phyloP scores from a whole-genome alignment of 2,329 filamentous ascomycete genomes.

The Xylariales sp. region DNA sequence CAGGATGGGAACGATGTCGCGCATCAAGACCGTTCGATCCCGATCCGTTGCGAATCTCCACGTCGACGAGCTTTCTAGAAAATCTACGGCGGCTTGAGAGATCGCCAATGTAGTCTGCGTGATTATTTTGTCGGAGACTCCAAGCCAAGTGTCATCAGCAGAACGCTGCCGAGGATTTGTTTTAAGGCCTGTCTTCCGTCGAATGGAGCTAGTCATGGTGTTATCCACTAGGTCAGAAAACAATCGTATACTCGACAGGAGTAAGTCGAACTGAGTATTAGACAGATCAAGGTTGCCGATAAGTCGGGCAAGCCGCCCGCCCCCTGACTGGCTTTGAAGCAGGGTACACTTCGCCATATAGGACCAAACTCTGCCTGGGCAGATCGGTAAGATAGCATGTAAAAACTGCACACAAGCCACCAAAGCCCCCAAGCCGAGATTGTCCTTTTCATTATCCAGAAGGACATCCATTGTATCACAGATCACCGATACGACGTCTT shows the following conservation, averaged over 20 bases:
- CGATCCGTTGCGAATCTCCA: slow-evolving; percentile 82
- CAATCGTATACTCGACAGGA: slow-evolving; percentile 77
- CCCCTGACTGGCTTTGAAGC: slow-evolving; percentile 79
- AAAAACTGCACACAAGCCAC: slow-evolving; percentile 83
- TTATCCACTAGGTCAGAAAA: slow-evolving; percentile 83
- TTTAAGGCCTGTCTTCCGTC: slow-evolving; percentile 69
- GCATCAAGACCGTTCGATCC: slow-evolving; percentile 76
- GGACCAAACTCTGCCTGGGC: slow-evolving; percentile 89
- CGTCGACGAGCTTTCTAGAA: slow-evolving; percentile 85
- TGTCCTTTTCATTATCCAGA: slow-evolving; percentile 71
- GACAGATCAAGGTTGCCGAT: slow-evolving; percentile 86
- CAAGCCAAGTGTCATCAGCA: slow-evolving; percentile 69
- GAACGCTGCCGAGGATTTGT: slow-evolving; percentile 58
- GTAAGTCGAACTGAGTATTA: slow-evolving; percentile 79
- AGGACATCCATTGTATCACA: slow-evolving; percentile 85
- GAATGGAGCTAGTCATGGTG: slow-evolving; percentile 75
- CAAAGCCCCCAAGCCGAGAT: slow-evolving; percentile 73
- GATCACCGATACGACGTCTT: slow-evolving; percentile 83
- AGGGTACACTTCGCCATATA: slow-evolving; percentile 85
- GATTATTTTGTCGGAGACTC: slow-evolving; percentile 82
- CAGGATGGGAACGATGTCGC: slow-evolving; percentile 75
- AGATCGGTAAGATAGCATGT: slow-evolving; percentile 75
- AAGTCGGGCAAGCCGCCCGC: slow-evolving; percentile 80
- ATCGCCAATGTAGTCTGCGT: slow-evolving; percentile 77
- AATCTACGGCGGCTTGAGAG: slow-evolving; percentile 79